A percentile compares a stretch with the other conserved stretches of the same genome.
phyloP scores from a whole-genome alignment of 306 rosid species.

The Quercus ilex region DNA sequence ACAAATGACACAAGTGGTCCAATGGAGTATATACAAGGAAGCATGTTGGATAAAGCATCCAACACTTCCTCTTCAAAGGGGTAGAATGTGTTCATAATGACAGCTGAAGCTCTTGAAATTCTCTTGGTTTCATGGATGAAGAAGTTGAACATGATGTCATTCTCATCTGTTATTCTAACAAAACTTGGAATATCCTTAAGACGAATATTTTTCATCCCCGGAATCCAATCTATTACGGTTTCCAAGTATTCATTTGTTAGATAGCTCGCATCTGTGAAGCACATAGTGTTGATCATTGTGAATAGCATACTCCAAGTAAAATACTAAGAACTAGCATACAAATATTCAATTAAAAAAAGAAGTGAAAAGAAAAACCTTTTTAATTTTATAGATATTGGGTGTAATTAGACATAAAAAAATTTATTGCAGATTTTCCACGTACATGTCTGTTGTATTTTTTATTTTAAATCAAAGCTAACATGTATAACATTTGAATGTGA shows the following conservation, averaged over 20 bases:
- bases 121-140: slow-evolving; percentile 21
- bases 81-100: slow-evolving; percentile 1
- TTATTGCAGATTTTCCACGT: too few species aligned
- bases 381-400: too few species aligned
- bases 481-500: too few species aligned
- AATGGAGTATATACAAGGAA: too few species aligned
- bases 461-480: too few species aligned
- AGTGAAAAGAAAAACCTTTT: too few species aligned
- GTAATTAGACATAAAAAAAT: too few species aligned
- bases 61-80: too few species aligned
- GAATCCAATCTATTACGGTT: slow-evolving; percentile 37
- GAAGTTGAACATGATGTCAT: slow-evolving; percentile 23
- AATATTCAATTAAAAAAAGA: too few species aligned
- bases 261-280: slow-evolving; percentile 29
- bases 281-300: background rate
- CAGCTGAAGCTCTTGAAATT: slow-evolving; percentile 32
- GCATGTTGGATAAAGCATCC: too few species aligned
- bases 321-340: background rate
- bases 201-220: slow-evolving; percentile 30
- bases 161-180: slow-evolving; percentile 27
- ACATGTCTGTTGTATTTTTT: too few species aligned
- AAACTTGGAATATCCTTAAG: slow-evolving; percentile 17
- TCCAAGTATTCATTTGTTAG: slow-evolving; percentile 31
- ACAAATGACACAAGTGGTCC: too few species aligned
- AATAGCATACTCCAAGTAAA: background rate